Percentiles rank a stretch among this genome's conserved stretches.
Conservation (phyloP, 768 basidiomycete species). For the Pilatotrama ljubarskyi region DNA sequence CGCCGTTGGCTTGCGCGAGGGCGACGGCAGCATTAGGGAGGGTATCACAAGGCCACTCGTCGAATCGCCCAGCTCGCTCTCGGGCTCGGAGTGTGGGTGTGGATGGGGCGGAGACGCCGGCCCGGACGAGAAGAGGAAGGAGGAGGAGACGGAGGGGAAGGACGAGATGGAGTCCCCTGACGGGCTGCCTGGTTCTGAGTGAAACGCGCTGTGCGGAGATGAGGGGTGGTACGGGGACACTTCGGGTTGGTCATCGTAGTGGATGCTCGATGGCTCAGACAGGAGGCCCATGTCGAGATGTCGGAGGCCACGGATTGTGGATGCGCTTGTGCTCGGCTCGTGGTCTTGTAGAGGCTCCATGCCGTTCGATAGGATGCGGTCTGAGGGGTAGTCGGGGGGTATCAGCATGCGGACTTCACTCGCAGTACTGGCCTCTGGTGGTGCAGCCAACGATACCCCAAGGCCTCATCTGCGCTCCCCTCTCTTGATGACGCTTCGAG, state of each 20-base stretch:
- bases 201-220: constrained; percentile 49
- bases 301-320: constrained; percentile 26
- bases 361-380: too few relatives aligned
- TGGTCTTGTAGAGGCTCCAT: background rate
- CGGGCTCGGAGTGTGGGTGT: constrained; percentile 41
- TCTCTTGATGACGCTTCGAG: too few relatives aligned
- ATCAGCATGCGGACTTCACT: too few relatives aligned
- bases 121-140: constrained; percentile 77
- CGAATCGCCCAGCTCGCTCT: constrained; percentile 27
- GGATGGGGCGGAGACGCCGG: constrained; percentile 64
- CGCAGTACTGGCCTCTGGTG: too few relatives aligned
- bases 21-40: constrained; percentile 60
- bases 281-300: constrained; percentile 19
- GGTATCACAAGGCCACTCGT: constrained; percentile 68
- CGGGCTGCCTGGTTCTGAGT: constrained; percentile 63
- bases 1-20: constrained; percentile 62
- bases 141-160: constrained; percentile 69
- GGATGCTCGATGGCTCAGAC: background rate
- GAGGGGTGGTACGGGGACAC: constrained; percentile 41
- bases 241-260: constrained; percentile 2
- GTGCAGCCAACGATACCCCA: too few relatives aligned
- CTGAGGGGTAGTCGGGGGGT: too few relatives aligned
- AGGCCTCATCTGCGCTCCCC: too few relatives aligned
- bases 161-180: constrained; percentile 65
- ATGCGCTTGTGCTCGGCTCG: constrained; percentile 27